Evolutionary conservation across 805 yeast species (phyloP).

Genomic region (Sugiyamaella smithiae): DNA sequence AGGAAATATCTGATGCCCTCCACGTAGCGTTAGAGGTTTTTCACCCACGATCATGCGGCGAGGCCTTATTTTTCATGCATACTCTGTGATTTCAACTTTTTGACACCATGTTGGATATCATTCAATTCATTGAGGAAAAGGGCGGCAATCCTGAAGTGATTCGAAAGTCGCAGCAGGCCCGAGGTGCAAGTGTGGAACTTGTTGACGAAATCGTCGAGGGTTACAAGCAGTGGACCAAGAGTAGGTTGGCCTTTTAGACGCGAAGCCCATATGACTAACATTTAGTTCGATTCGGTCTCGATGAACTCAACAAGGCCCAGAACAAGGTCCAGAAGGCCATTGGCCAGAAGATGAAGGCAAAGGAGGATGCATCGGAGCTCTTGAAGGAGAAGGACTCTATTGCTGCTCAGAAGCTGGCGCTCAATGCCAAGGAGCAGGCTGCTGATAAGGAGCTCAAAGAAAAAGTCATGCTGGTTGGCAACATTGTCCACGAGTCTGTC

Average conservation of each 20-base stretch:
- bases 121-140: conserved; percentile 89
- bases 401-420: conserved; percentile 63
- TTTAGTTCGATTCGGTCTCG: conserved; percentile 74
- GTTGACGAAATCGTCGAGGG: conserved; percentile 93
- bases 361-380: conserved; percentile 88
- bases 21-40: no score
- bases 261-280: conserved; percentile 18
- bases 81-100: neutral
- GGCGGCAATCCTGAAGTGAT: conserved; percentile 94
- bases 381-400: conserved; percentile 76
- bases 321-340: conserved; percentile 91
- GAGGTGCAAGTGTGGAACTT: conserved; percentile 91
- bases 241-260: conserved; percentile 18
- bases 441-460: conserved; percentile 70
- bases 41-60: no score
- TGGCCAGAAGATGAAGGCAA: conserved; percentile 87
- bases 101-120: conserved; percentile 77
- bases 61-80: neutral
- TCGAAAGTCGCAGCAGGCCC: conserved; percentile 84
- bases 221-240: conserved; percentile 89
- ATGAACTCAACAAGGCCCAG: conserved; percentile 81
- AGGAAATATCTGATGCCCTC: no score
- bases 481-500: conserved; percentile 90
- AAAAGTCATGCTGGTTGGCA: conserved; percentile 90
- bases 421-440: conserved; percentile 66